phyloP scores from a whole-genome alignment of 345 rosid genomes.

The Brassica incana region DNA sequence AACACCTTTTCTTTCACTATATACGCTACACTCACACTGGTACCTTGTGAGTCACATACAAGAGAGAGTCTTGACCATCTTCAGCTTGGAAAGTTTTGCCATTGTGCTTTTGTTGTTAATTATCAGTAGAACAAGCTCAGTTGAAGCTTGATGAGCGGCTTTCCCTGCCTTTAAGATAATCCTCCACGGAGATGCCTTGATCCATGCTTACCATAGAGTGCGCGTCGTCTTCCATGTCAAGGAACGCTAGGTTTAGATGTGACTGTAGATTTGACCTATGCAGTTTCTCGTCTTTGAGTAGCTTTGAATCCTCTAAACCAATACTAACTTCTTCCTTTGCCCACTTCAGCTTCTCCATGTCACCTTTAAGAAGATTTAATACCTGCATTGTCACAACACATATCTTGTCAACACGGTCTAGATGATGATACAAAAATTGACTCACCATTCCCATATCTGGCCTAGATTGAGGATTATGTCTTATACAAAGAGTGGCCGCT shows the following conservation, averaged over 20 bases:
- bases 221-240: constrained; percentile 70
- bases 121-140: constrained; percentile 21
- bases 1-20: not conserved
- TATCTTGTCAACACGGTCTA: not conserved
- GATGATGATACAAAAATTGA: not conserved
- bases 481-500: constrained; percentile 84
- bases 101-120: constrained; percentile 10
- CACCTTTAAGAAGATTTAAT: constrained; percentile 72
- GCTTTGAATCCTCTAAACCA: constrained; percentile 46
- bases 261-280: constrained; percentile 67
- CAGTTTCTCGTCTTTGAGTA: constrained; percentile 48
- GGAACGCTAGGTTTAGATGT: constrained; percentile 79
- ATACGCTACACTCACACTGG: not conserved
- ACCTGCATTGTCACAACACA: constrained; percentile 47
- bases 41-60: not conserved
- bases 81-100: constrained; percentile 7
- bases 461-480: constrained; percentile 63
- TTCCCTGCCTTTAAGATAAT: constrained; percentile 82
- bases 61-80: constrained; percentile 14
- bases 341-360: constrained; percentile 52
- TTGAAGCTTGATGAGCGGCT: constrained; percentile 88
- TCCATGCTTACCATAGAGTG: constrained; percentile 65
- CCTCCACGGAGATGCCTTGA: constrained; percentile 62
- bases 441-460: constrained; percentile 77
- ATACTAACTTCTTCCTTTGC: constrained; percentile 55